Conservation (phyloP, 495 filamentous ascomycete species). For the Hypoxylon subgilvum region DNA sequence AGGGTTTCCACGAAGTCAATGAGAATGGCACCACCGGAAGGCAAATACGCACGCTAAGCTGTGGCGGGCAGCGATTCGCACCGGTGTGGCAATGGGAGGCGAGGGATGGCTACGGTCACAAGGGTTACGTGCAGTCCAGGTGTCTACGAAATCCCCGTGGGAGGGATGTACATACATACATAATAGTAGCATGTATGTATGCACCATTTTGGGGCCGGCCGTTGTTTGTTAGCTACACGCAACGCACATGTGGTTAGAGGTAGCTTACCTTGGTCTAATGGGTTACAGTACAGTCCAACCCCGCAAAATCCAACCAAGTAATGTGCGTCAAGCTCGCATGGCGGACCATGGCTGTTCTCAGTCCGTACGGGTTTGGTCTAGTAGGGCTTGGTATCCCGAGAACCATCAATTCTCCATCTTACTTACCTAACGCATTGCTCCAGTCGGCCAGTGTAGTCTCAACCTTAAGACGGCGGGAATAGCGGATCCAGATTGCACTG, state of each 20-base stretch:
- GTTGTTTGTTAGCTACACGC: not conserved
- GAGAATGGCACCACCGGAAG: constrained; percentile 31
- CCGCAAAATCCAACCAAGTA: constrained; percentile 23
- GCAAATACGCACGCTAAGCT: constrained; percentile 15
- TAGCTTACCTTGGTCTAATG: constrained; percentile 19
- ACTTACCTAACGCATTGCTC: constrained; percentile 17
- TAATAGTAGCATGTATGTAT: not conserved
- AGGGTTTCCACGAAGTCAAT: constrained; percentile 6
- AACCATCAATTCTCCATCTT: constrained; percentile 13
- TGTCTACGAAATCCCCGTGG: too few relatives aligned
- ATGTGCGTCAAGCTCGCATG: constrained; percentile 37
- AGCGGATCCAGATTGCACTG: constrained; percentile 21
- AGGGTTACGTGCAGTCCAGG: constrained; percentile 38
- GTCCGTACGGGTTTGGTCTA: constrained; percentile 9
- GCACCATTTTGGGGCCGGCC: constrained; percentile 21
- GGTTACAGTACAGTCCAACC: constrained; percentile 33
- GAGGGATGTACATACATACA: too few relatives aligned
- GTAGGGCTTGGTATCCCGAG: constrained; percentile 18
- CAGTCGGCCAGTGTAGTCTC: constrained; percentile 10
- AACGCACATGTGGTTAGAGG: too few relatives aligned
- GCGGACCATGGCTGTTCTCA: constrained; percentile 13
- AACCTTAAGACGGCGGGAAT: constrained; percentile 12
- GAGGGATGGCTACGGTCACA: constrained; percentile 38
- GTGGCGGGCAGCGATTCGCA: constrained; percentile 33
- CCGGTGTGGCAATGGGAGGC: constrained; percentile 39